phyloP scores from a whole-genome alignment of 2,329 filamentous ascomycete species.

The Colletotrichum siamense region DNA sequence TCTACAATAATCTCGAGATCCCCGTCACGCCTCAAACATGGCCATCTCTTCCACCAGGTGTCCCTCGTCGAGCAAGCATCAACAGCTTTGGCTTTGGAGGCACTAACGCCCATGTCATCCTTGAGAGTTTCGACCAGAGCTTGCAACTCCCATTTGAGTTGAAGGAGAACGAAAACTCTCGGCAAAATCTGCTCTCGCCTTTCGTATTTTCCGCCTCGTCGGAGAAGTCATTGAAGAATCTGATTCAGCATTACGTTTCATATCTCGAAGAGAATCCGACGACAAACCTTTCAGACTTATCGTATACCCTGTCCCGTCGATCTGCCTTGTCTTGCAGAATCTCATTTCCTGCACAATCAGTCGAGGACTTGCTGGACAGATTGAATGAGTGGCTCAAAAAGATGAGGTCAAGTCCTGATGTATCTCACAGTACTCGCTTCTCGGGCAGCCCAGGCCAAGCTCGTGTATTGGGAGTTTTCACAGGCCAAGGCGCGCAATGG shows the following conservation, averaged over 20 bases:
- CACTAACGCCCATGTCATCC: constrained; percentile 46
- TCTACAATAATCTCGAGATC: constrained; percentile 25
- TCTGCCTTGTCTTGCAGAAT: background rate
- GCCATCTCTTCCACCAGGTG: constrained; percentile 14
- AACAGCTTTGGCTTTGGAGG: constrained; percentile 49
- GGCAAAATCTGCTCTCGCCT: background rate
- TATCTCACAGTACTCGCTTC: background rate
- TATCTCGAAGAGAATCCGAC: background rate
- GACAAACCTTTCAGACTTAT: background rate
- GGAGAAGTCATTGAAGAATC: background rate
- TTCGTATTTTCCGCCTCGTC: background rate
- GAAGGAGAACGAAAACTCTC: background rate
- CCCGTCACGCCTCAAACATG: constrained; percentile 14
- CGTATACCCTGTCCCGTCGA: background rate
- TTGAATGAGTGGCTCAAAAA: background rate
- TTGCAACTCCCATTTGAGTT: background rate
- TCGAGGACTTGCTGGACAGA: background rate
- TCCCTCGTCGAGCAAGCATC: background rate
- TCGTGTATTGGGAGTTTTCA: constrained; percentile 31
- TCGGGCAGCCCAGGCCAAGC: background rate
- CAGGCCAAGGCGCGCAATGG: constrained; percentile 38
- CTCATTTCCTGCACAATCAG: background rate
- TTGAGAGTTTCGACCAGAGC: constrained; percentile 24
- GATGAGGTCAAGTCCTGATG: background rate
- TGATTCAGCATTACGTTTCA: background rate